These are phyloP conservation scores for Ceratobasidium sp. DNA, from an alignment of 1,284 basidiomycete species.

Conservation along the genomic window DNA sequence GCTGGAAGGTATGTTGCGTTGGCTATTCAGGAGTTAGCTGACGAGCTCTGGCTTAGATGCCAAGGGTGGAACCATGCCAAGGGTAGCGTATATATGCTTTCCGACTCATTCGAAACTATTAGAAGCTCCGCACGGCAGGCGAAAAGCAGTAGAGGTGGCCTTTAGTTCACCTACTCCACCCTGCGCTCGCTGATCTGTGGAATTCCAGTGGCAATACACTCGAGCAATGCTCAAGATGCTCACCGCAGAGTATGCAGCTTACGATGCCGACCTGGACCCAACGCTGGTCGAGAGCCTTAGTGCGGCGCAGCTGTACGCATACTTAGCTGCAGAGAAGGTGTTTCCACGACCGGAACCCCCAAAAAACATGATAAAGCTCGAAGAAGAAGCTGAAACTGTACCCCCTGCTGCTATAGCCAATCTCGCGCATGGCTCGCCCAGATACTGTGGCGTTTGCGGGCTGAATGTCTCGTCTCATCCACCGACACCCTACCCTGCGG, in stretches of 20 bases:
- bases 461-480: slow-evolving; percentile 20
- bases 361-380: not conserved
- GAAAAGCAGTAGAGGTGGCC: slow-evolving; percentile 32
- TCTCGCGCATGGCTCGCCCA: not conserved
- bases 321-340: slow-evolving; percentile 4
- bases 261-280: slow-evolving; percentile 34
- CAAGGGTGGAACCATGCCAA: not conserved
- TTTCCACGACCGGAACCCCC: slow-evolving; percentile 24
- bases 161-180: not conserved
- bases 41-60: slow-evolving; percentile 6
- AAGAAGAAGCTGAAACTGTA: not conserved
- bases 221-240: slow-evolving; percentile 23
- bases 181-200: not conserved
- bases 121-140: slow-evolving; percentile 30
- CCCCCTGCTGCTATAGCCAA: not conserved
- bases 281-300: slow-evolving; percentile 8
- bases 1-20: slow-evolving; percentile 4
- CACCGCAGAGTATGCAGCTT: slow-evolving; percentile 11
- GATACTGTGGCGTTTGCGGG: slow-evolving; percentile 27
- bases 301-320: slow-evolving; percentile 20
- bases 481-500: slow-evolving; percentile 3
- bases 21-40: not conserved
- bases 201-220: slow-evolving; percentile 17
- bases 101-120: slow-evolving; percentile 14
- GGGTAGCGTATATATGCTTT: slow-evolving; percentile 30